Evolutionary conservation across 148 eudicot genomes (phyloP), one percentile per base, ranked within the genome.

Genomic region (Silene latifolia): DNA sequence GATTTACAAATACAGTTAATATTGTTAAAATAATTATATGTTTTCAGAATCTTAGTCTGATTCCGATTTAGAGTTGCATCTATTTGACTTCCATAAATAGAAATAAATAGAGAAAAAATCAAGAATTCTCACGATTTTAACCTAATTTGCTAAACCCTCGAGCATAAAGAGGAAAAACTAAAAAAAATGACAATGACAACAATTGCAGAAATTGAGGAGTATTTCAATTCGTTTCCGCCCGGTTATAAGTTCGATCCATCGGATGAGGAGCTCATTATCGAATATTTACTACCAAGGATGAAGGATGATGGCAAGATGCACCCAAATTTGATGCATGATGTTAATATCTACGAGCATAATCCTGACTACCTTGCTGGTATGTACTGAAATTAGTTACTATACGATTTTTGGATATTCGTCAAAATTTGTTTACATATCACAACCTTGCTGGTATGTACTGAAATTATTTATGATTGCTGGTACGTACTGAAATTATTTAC

Each of bases 331-430:
- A 70, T 77, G 47, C 79, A 77, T 60, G 67, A 61, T 0, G 67
- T 77, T 62, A 70, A 77, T 69, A 77, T 69, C 12, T 77, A 77
- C 51, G 24, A 60, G 4, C 20, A 69, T 24, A 60, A 47, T 44
- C 79, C 68, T 1, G 61, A 46, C 0, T 0, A 18, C 13, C 79
- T 77, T 32, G 54, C 79, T 4, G 69, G 79, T 76, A 68, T 53
- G 67, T 60, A 59, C 19, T 15, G 3, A 2, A 9, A 20, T 61
- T 24, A n/a, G n/a, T n/a, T n/a, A n/a, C n/a, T n/a, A n/a, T n/a
- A 32, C 35, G 35, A 32, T 32, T 32, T 32, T 32, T 32, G 35
- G 35, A 32, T 32, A 32, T 32, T 32, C 29, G 35, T 32, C 5
- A 32, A 32, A 32, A 32, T 32, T 32, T 32, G 35, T 32, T 32